Evolutionary conservation across 106 monocot species (phyloP).

Genomic region (Amphibolis antarctica): DNA sequence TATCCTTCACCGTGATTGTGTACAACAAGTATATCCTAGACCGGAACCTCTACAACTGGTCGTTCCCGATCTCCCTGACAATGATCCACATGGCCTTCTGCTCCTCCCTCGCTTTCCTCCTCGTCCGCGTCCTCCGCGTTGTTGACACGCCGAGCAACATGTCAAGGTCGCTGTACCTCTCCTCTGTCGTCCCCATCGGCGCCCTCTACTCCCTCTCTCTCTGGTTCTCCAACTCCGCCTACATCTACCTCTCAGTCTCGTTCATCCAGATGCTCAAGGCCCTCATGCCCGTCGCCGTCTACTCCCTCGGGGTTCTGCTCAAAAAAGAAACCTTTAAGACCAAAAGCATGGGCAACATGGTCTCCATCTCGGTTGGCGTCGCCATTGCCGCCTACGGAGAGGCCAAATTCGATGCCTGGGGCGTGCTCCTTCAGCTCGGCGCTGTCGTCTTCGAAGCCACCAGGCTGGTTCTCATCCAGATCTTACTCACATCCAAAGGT

Average conservation of each 20-base stretch:
- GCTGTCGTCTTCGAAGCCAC: conserved; percentile 49
- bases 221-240: conserved; percentile 61
- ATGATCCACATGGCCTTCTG: conserved; percentile 62
- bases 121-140: conserved; percentile 37
- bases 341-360: conserved; percentile 34
- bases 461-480: conserved; percentile 49
- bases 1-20: conserved; percentile 49
- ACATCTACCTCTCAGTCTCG: conserved; percentile 60
- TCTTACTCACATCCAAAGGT: conserved; percentile 46
- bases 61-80: conserved; percentile 54
- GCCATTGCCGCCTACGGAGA: conserved; percentile 49
- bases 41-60: conserved; percentile 58
- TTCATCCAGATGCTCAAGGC: conserved; percentile 68
- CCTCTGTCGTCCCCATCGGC: conserved; percentile 53
- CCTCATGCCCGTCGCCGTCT: conserved; percentile 57
- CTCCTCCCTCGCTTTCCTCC: conserved; percentile 40
- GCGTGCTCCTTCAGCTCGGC: conserved; percentile 38
- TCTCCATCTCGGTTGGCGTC: conserved; percentile 42
- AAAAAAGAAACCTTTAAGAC: conserved; percentile 30
- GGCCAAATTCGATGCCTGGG: conserved; percentile 33
- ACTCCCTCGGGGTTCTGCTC: conserved; percentile 35
- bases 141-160: conserved; percentile 34
- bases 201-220: conserved; percentile 42
- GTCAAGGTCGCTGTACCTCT: conserved; percentile 33
- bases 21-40: conserved; percentile 52